Evolutionary conservation across 257 asterid species (phyloP), one percentile per base, ranked within the genome.

Genomic region (Prunella vulgaris): DNA sequence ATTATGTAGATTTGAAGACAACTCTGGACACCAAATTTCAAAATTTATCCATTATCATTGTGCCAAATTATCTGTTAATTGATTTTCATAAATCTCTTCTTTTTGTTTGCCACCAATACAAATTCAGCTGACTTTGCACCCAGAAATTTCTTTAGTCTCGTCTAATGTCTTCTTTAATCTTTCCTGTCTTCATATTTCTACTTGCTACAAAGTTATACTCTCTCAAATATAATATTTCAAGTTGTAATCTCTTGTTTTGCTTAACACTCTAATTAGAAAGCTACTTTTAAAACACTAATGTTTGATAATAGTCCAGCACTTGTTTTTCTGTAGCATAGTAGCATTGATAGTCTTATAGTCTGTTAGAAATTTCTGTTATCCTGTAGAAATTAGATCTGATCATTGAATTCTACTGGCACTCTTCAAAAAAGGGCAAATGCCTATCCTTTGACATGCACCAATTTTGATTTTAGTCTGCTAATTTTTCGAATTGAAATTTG

Each of bases 211-310:
- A 24, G 37, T 10, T 53, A 7, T 14, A 25, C 13, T 56, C 59
- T 46, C 44, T 21, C 15, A 17, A 10, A 38, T 64, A 32, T 27
- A 37, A 25, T 51, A 37, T 28, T 54, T 64, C 61, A 12, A 48
- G 48, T 48, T 40, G 1, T 5, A 54, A 14, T 28, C 7, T 49
- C 49, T 77, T 62, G 15, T 68, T 66, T 69, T 68, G 66, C 68
- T 73, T 42, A 32, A 17, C 33, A 48, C 38, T 42, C 51, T 28
- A 25, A 62, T 64, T 35, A 63, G 68, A 37, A 10, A 63, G 17
- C 24, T 49, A 3, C 60, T 22, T 37, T 24, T 27, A 18, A 6
- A 7, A 25, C 22, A 74, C 38, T 35, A 24, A 15, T 56, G 54
- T 60, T 63, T 68, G 64, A 24, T 37, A 32, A 32, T 32, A 24